These are phyloP conservation scores for Peribolospora baueri DNA, from an alignment of 768 basidiomycete species.

Conservation along the genomic window DNA sequence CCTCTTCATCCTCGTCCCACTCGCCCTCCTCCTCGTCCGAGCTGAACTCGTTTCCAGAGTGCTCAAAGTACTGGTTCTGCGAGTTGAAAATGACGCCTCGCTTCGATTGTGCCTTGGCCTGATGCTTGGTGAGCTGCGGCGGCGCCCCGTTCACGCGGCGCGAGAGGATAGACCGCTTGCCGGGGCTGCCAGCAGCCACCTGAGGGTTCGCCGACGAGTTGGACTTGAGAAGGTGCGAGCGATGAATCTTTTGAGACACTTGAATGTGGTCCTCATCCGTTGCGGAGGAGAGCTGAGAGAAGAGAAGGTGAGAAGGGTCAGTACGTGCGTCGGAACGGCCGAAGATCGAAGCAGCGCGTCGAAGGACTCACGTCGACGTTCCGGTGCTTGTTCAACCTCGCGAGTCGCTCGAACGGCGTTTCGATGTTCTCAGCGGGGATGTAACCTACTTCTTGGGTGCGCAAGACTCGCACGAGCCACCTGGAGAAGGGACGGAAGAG, in stretches of 20 bases:
- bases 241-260: constrained; percentile 14
- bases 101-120: constrained; percentile 9
- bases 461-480: constrained; percentile 93
- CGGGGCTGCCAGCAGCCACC: no score
- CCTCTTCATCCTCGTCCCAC: constrained; percentile 24
- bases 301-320: not conserved
- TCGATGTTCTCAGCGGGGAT: constrained; percentile 99
- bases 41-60: constrained; percentile 19
- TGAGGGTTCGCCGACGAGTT: constrained; percentile 1
- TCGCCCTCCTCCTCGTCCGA: constrained; percentile 37
- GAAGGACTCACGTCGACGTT: constrained; percentile 63
- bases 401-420: constrained; percentile 87
- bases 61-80: constrained; percentile 23
- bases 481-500: no score
- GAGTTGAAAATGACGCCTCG: constrained; percentile 49
- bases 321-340: not conserved
- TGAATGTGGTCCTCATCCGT: constrained; percentile 37
- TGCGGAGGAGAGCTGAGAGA: constrained; percentile 39
- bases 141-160: constrained; percentile 1
- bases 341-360: not conserved
- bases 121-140: not conserved
- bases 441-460: constrained; percentile 95
- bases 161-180: constrained; percentile 3
- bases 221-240: constrained; percentile 10
- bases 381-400: constrained; percentile 82